Base-by-base conservation (phyloP, 208 protist genomes). In the Leishmania braziliensis region DNA sequence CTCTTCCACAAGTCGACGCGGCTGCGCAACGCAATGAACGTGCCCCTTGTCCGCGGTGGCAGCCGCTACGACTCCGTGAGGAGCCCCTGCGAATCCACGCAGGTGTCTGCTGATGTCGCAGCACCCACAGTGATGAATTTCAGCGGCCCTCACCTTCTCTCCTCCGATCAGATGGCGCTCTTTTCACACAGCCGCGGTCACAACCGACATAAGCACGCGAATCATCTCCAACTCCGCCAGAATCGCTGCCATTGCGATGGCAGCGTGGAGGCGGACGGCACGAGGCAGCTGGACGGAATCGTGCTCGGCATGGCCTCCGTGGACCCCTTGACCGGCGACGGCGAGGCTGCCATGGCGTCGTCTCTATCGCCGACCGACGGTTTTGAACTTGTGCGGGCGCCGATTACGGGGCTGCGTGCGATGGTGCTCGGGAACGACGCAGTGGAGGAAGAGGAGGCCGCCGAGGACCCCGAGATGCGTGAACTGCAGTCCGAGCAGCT, bases 401-500 rank as follows among this genome's bases (percentile, higher is more conserved):
- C 82, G 5, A 79, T 86, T 36, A 65, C 82, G 0, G 82, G 82
- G 20, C 78, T 86, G 73, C 71, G 77, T 1, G 82, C 82, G 20
- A 82, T 79, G 65, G 54, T 86, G 26, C 78, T 86, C 10, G 82
- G 82, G 56, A 82, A 82, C 82, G 56, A 33, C 73, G 62, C 73
- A 39, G 73, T 82, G 54, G 82, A 86, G 43, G 82, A 86, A 43
- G 77, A 86, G 54, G 82, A 86, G 23, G 78, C 73, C 51, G 82
- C 78, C 63, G 82, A 86, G 71, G 66, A 82, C n/a, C 78, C 82
- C 43, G 82, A 86, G 63, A 77, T 60, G 65, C 77, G 62, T 0
- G 73, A 58, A 66, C 53, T 75, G 29, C 82, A 82, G 26, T 26
- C 72, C 2, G 18, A 76, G 71, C 82, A 86, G 71, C 74, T 86